Conservation (phyloP, 352 stramenopile species). For the Phytophthora chlamydospora region DNA sequence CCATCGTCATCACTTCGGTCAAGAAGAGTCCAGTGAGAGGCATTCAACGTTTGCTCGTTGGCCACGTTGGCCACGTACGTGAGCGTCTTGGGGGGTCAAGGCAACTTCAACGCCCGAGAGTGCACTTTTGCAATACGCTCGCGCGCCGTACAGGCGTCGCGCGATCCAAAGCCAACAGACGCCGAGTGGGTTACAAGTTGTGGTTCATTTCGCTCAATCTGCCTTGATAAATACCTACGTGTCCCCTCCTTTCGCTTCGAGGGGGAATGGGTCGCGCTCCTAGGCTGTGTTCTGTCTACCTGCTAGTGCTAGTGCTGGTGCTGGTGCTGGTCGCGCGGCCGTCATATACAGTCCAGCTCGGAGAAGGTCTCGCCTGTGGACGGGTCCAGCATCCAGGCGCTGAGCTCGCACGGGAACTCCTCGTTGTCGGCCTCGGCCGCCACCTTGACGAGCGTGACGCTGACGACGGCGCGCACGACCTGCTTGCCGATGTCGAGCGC, state of each 20-base stretch:
- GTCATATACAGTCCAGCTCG: constrained; percentile 50
- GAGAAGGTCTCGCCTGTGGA: constrained; percentile 46
- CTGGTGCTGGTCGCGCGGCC: neutral
- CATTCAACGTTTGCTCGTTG: constrained; percentile 26
- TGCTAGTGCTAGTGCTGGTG: constrained; percentile 1
- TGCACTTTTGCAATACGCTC: neutral
- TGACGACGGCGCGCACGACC: constrained; percentile 59
- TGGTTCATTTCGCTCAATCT: constrained; percentile 18
- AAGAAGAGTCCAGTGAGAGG: constrained; percentile 38
- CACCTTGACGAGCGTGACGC: constrained; percentile 66
- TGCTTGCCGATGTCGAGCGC: constrained; percentile 56
- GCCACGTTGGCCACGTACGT: constrained; percentile 19
- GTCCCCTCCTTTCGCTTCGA: constrained; percentile 31
- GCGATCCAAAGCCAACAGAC: neutral
- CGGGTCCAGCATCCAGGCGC: constrained; percentile 51
- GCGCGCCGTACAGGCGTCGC: too few species aligned
- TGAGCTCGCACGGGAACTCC: constrained; percentile 73
- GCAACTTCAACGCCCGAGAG: constrained; percentile 20
- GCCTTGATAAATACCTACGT: constrained; percentile 54
- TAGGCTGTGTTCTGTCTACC: constrained; percentile 33
- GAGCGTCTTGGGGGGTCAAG: constrained; percentile 10
- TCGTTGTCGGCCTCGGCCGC: constrained; percentile 47
- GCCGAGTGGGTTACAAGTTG: constrained; percentile 17
- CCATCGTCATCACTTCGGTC: constrained; percentile 40
- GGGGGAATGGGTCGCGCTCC: constrained; percentile 23